Percentiles rank a stretch among this genome's conserved stretches.
These are phyloP conservation scores for Rhytidhysteron rufulum DNA, from an alignment of 2,329 filamentous ascomycete species.

Conservation along the genomic window DNA sequence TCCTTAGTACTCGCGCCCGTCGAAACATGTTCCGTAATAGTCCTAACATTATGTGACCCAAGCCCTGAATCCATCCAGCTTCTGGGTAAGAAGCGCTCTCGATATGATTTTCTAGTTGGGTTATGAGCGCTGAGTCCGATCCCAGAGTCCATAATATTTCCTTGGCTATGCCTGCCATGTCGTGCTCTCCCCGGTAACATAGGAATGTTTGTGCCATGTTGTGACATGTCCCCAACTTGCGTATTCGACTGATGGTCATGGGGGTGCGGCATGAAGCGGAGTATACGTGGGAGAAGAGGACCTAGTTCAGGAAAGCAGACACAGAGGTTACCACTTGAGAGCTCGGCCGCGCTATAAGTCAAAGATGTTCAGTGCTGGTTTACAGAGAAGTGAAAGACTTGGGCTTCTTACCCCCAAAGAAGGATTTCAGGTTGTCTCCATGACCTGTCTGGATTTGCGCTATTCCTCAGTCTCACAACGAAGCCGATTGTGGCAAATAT, in stretches of 20 bases:
- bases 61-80: neutral
- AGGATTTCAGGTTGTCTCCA: conserved; percentile 13
- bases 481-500: conserved; percentile 10
- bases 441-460: conserved; percentile 8
- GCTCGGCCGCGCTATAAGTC: conserved; percentile 4
- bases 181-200: neutral
- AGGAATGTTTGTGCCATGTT: neutral
- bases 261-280: neutral
- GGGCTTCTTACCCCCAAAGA: conserved; percentile 7
- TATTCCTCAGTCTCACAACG: conserved; percentile 7
- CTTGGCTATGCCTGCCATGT: neutral
- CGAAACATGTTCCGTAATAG: too few species aligned
- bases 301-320: conserved; percentile 12
- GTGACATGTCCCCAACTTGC: neutral
- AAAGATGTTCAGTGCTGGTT: neutral
- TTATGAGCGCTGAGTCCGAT: neutral
- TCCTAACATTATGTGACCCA: neutral
- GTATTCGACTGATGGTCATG: neutral
- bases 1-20: too few species aligned
- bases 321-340: conserved; percentile 8
- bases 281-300: conserved; percentile 6
- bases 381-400: neutral
- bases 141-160: conserved; percentile 1
- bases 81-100: neutral
- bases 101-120: neutral